Evolutionary conservation across 1,139 yeast genomes (phyloP).

Genomic region (Candida buenavistaensis): DNA sequence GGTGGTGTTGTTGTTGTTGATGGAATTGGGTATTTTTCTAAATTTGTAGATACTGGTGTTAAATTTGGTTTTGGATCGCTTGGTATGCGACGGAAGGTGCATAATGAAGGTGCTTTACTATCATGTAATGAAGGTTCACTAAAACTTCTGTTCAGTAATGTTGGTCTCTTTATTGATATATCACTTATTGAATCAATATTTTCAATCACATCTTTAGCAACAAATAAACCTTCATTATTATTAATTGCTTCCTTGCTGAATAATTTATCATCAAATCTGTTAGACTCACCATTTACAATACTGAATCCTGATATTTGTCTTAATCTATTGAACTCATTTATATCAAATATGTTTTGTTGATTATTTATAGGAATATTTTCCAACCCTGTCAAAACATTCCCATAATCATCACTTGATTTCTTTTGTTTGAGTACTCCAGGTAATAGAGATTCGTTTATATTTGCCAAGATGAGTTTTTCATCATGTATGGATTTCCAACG

Average conservation of each 20-base stretch:
- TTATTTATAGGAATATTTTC: slow-evolving; percentile 36
- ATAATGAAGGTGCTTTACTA: slow-evolving; percentile 8
- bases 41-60: neutral
- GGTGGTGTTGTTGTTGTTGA: slow-evolving; percentile 4
- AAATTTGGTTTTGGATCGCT: slow-evolving; percentile 3
- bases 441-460: slow-evolving; percentile 32
- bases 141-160: slow-evolving; percentile 28
- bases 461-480: slow-evolving; percentile 32
- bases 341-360: slow-evolving; percentile 6
- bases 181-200: slow-evolving; percentile 34
- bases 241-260: neutral
- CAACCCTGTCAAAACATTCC: slow-evolving; percentile 26
- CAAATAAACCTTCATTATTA: slow-evolving; percentile 13
- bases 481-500: slow-evolving; percentile 33
- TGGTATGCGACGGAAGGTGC: slow-evolving; percentile 8
- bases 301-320: slow-evolving; percentile 9
- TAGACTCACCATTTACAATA: slow-evolving; percentile 16
- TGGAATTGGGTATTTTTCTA: slow-evolving; percentile 1
- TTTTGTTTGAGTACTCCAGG: slow-evolving; percentile 34
- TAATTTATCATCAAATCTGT: slow-evolving; percentile 14
- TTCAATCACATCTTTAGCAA: slow-evolving; percentile 21
- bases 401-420: slow-evolving; percentile 16
- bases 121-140: slow-evolving; percentile 48
- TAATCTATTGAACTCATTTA: slow-evolving; percentile 9
- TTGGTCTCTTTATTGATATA: slow-evolving; percentile 10